Base-by-base conservation (phyloP, 2,329 filamentous ascomycete species). In the Ophidiomyces ophidiicola region DNA sequence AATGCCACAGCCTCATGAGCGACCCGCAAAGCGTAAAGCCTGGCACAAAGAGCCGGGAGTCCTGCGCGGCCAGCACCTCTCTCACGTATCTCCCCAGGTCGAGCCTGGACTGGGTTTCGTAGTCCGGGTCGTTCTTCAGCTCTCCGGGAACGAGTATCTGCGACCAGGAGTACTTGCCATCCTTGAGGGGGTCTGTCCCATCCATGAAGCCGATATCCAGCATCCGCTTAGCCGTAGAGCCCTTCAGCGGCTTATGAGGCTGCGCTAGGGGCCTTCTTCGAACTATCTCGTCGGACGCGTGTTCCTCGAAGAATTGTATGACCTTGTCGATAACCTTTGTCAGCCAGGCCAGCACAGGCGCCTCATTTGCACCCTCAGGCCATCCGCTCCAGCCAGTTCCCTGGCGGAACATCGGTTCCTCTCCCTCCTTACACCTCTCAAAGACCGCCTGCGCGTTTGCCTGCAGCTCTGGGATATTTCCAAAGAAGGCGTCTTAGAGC, bases 1-100 rank as follows among this genome's bases (percentile, higher is more conserved):
- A 70, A 41, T 51, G 53, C 64, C 55, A 71, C 40, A 70, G 46
- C 32, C 62, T 59, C 60, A 71, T 67, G 8, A 62, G 46, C 41
- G 58, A 57, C 45, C 63, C 56, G 40, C 57, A 71, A 10, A 71
- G 43, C 3, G 66, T 70, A 54, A 72, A 71, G 39, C 62, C 64
- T 10, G 69, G 48, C 39, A 67, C 59, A 45, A 69, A 71, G 17
- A n/a, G 17, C 1, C 39, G 39, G 7, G 14, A 23, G 18, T 39
- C 43, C 34, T 44, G 34, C 0, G 35, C 38, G n/a, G 34, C 24
- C 18, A 44, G 7, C 10, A 44, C 43, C 24, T 44, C 43, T 23
- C 39, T 28, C 2, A 31, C 34, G 20, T 42, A 44, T 5, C 35
- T 20, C 21, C 5, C 35, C 17, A 37, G 25, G 45, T 69, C 60